Percentiles rank a stretch among this genome's conserved stretches.
phyloP scores from a whole-genome alignment of 768 basidiomycete species.

The Lyophyllum semitale region DNA sequence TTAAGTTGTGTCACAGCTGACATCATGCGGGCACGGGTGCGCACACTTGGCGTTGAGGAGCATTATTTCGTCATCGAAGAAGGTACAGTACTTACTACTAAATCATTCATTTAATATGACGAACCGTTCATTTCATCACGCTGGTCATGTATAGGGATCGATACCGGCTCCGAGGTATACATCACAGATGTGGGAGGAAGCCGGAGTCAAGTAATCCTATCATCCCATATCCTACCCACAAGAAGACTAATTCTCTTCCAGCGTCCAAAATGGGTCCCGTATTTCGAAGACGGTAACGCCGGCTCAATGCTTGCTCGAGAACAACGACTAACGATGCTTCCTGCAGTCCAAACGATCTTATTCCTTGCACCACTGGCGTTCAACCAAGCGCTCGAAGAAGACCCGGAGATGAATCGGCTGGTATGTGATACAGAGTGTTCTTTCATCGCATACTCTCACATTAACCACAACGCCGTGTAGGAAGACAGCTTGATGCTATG shows the following conservation, averaged over 20 bases:
- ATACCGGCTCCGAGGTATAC: conserved; percentile 57
- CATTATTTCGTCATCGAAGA: conserved; percentile 62
- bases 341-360: conserved; percentile 70
- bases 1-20: conserved; percentile 46
- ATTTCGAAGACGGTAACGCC: conserved; percentile 66
- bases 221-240: not conserved
- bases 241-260: conserved; percentile 14
- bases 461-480: conserved; percentile 26
- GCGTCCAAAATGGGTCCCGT: conserved; percentile 74
- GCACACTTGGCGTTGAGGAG: conserved; percentile 76
- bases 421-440: conserved; percentile 35
- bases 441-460: not conserved
- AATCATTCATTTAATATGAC: too few species aligned
- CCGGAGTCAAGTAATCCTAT: conserved; percentile 46
- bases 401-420: conserved; percentile 63
- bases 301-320: not conserved
- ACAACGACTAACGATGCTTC: not conserved
- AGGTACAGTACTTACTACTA: too few species aligned
- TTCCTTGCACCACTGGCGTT: conserved; percentile 82
- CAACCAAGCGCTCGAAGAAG: conserved; percentile 73
- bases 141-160: conserved; percentile 22
- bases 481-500: conserved; percentile 77
- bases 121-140: not conserved
- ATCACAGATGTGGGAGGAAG: conserved; percentile 74
- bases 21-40: conserved; percentile 72